Base-by-base conservation (phyloP, 1,139 yeast genomes). In the Wickerhamomyces sp. region DNA sequence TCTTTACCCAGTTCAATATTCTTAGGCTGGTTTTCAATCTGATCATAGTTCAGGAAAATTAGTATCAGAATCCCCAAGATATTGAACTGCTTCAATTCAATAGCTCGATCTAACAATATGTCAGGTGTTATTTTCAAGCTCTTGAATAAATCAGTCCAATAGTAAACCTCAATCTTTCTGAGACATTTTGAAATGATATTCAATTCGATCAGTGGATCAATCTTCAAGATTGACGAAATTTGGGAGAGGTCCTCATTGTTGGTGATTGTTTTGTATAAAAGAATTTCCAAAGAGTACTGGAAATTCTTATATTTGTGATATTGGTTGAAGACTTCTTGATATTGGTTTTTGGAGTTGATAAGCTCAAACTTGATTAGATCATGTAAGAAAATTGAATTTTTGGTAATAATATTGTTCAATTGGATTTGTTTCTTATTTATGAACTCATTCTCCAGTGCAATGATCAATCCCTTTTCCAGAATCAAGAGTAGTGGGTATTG, bases 91-190 rank as follows among this genome's bases (percentile, higher is more conserved):
- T 67, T 64, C 11, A 63, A 59, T 15, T 68, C 67, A 42, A 73
- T 65, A 35, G 69, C 57, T 53, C 61, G 50, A 46, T 66, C 59
- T 8, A 74, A 53, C 15, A 71, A 47, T 27, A 64, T 65, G 44
- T 74, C 64, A 27, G 80, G 74, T 9, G 69, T 60, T 47, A 67
- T 60, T 3, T 62, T 54, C 14, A 72, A 52, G 35, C 63, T 64
- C 7, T 64, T 59, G 55, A 84, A 81, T 34, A 83, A 66, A 23
- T 63, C 64, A 14, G 68, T 63, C 91, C 91, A 84, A 52, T 78
- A 76, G 43, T 75, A 73, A 26, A 75, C 71, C 56, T 84, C 93
- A 15, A 82, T 81, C 56, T 84, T 84, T 50, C 89, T 72, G 31
- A 86, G 67, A 59, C 83, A 78, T 27, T 78, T 77, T 18, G 81